These are phyloP conservation scores for Lepidium sativum DNA, from an alignment of 345 rosid species.

Conservation along the genomic window DNA sequence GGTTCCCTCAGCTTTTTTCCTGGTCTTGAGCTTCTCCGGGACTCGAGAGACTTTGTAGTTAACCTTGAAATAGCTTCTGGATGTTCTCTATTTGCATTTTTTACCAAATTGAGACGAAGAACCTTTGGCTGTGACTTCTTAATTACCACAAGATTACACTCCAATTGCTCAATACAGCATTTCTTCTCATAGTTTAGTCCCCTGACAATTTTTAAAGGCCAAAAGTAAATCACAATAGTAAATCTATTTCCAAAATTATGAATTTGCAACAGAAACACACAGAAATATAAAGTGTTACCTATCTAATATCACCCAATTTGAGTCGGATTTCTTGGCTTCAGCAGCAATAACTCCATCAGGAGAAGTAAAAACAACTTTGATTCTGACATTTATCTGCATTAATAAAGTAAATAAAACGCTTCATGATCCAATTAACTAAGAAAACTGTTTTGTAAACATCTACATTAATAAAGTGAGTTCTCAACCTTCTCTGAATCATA, in stretches of 20 bases:
- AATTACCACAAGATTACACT: constrained; percentile 89
- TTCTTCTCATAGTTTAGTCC: constrained; percentile 72
- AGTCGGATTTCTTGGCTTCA: constrained; percentile 67
- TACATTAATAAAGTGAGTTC: background rate
- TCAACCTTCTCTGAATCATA: constrained; percentile 84
- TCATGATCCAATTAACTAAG: background rate
- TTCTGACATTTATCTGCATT: constrained; percentile 70
- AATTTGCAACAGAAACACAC: background rate
- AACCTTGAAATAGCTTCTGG: constrained; percentile 29
- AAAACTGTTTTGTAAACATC: background rate
- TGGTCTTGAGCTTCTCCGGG: constrained; percentile 30
- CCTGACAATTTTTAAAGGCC: constrained; percentile 30
- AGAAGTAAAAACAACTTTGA: constrained; percentile 65
- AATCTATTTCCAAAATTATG: background rate
- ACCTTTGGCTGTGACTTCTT: constrained; percentile 80
- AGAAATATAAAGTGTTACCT: constrained; percentile 34
- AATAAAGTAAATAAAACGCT: background rate
- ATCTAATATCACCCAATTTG: constrained; percentile 93
- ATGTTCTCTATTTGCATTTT: constrained; percentile 42
- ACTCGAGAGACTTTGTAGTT: constrained; percentile 26
- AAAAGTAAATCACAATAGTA: background rate
- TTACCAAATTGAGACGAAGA: constrained; percentile 80
- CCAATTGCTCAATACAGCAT: constrained; percentile 73
- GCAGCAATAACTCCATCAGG: constrained; percentile 76
- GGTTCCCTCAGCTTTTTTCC: constrained; percentile 50